A percentile compares a stretch with the other conserved stretches of the same genome.
phyloP scores from a whole-genome alignment of 768 basidiomycete genomes.

The Gymnopilus dilepis region DNA sequence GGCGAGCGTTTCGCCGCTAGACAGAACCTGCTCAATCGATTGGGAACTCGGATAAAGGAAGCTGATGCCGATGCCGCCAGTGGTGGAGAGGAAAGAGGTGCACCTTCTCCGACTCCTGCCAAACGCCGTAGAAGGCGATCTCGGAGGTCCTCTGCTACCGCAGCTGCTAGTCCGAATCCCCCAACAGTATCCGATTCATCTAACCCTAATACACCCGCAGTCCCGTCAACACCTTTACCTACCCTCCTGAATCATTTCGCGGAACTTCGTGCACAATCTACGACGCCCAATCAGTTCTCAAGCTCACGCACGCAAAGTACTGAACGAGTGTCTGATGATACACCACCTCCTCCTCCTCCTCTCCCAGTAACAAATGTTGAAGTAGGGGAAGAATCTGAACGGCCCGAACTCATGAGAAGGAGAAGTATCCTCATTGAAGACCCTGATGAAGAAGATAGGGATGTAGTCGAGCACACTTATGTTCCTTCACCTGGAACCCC shows the following conservation, averaged over 20 bases:
- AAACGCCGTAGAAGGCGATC: conserved; percentile 66
- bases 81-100: conserved; percentile 58
- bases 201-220: conserved; percentile 65
- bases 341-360: conserved; percentile 24
- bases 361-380: conserved; percentile 18
- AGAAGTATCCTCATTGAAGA: conserved; percentile 74
- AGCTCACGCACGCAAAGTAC: conserved; percentile 37
- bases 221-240: conserved; percentile 58
- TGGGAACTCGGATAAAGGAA: conserved; percentile 66
- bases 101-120: conserved; percentile 48
- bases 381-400: conserved; percentile 38
- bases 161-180: conserved; percentile 44
- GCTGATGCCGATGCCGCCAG: conserved; percentile 67
- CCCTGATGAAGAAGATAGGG: conserved; percentile 60
- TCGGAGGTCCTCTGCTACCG: conserved; percentile 46
- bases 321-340: conserved; percentile 32
- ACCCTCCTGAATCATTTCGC: conserved; percentile 40
- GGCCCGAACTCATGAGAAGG: conserved; percentile 49
- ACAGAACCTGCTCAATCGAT: conserved; percentile 64
- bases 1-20: conserved; percentile 80
- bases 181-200: conserved; percentile 57
- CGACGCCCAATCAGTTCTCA: conserved; percentile 46
- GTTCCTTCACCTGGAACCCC: conserved; percentile 49
- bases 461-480: conserved; percentile 41
- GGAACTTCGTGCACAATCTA: conserved; percentile 47